These are phyloP conservation scores for Thermothielavioides terrestris DNA, from an alignment of 495 filamentous ascomycete species.

Conservation along the genomic window DNA sequence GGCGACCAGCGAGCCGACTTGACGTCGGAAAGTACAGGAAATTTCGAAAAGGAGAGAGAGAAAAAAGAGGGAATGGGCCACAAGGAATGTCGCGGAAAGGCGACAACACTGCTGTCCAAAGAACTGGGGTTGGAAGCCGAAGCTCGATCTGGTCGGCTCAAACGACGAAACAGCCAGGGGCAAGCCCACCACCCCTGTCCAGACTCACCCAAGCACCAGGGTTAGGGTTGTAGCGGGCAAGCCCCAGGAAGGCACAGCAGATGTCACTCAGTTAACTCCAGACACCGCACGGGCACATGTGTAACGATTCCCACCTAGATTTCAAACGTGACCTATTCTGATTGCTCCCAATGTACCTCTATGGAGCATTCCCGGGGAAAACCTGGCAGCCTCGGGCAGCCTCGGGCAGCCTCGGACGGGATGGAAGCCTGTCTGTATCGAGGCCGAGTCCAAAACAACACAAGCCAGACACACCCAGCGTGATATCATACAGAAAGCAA, in stretches of 20 bases:
- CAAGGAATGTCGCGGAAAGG: not conserved
- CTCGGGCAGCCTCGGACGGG: too few relatives aligned
- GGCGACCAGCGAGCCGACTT: not conserved
- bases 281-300: too few relatives aligned
- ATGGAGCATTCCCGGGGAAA: not conserved
- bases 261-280: too few relatives aligned
- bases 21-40: not conserved
- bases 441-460: slow-evolving; percentile 7
- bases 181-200: too few relatives aligned
- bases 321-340: too few relatives aligned
- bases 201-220: too few relatives aligned
- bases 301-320: too few relatives aligned
- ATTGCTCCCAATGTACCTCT: slow-evolving; percentile 16
- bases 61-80: not conserved
- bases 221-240: too few relatives aligned
- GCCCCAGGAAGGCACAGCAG: too few relatives aligned
- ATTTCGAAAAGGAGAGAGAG: not conserved
- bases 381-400: too few relatives aligned
- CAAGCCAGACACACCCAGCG: slow-evolving; percentile 13
- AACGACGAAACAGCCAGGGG: too few relatives aligned
- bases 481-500: slow-evolving; percentile 29
- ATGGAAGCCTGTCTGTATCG: slow-evolving; percentile 5
- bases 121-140: not conserved
- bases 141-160: not conserved
- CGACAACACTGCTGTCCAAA: not conserved